Conservation (phyloP, 75 land plant species). For the Picea sitchensis region DNA sequence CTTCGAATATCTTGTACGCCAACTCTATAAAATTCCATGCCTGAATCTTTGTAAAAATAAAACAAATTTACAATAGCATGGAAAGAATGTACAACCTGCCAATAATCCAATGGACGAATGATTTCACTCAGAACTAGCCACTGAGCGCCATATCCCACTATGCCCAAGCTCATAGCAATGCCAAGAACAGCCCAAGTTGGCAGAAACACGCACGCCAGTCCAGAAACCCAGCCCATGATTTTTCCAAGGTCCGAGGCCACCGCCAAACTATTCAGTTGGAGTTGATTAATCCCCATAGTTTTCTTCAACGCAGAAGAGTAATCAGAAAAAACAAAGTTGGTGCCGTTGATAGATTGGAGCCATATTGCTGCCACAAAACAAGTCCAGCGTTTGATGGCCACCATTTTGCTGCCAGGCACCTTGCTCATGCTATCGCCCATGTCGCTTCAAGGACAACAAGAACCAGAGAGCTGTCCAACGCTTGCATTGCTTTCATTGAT, state of each 20-base stretch:
- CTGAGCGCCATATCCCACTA: slow-evolving; percentile 65
- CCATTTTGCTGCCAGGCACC: background rate
- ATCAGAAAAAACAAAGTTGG: slow-evolving; percentile 68
- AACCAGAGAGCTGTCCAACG: background rate
- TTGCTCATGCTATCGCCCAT: background rate
- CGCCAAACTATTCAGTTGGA: slow-evolving; percentile 76
- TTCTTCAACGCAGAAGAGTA: slow-evolving; percentile 77
- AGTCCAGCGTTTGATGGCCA: slow-evolving; percentile 32
- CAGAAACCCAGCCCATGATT: slow-evolving; percentile 68
- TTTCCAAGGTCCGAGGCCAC: slow-evolving; percentile 88
- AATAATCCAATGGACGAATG: slow-evolving; percentile 36
- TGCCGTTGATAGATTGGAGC: slow-evolving; percentile 77
- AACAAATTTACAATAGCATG: background rate
- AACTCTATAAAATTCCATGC: background rate
- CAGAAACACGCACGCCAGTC: slow-evolving; percentile 45
- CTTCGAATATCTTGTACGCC: too few relatives aligned
- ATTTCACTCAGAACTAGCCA: slow-evolving; percentile 48
- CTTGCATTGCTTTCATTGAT: background rate
- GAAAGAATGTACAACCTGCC: slow-evolving; percentile 13
- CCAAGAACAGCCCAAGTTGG: slow-evolving; percentile 65
- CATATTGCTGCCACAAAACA: slow-evolving; percentile 74
- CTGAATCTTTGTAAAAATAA: background rate
- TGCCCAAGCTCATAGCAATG: slow-evolving; percentile 48
- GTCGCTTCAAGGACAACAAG: background rate
- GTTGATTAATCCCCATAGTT: slow-evolving; percentile 66